Evolutionary conservation across 2,329 filamentous ascomycete genomes (phyloP), one percentile per base, ranked within the genome.

Genomic region (Colletotrichum sp.): DNA sequence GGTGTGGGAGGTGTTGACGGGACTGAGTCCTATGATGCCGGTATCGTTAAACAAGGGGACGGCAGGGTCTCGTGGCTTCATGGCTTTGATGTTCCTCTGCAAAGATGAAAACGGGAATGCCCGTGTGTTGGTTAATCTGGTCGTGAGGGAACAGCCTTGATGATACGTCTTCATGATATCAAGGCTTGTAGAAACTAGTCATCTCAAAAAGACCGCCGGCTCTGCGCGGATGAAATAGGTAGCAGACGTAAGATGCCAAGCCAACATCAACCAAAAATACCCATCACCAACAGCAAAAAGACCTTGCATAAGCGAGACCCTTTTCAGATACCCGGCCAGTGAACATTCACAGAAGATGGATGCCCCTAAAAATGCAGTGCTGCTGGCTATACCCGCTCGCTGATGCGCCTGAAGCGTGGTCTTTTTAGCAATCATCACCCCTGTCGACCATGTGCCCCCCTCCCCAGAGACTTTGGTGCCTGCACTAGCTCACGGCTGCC

Each of bases 1-100:
- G 18, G 2, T 48, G 10, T 1, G 10, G 1, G 10, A 48, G 10
- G n/a, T 0, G 43, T 48, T 13, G 43, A 21, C 5, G 10, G 10
- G 7, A 21, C 0, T 7, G 2, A 21, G n/a, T 13, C 2, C 1
- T 13, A 52, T 0, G 43, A 52, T 0, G 43, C 43, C 2, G n/a
- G n/a, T 4, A 52, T 52, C 10, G 0, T 52, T 2, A 13, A 7
- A 2, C 10, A 52, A 0, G 43, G 5, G 5, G n/a, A 4, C n/a
- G 10, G 2, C 1, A 48, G 43, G 2, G n/a, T 48, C 3, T 21
- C 10, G 43, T n/a, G 43, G 3, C 4, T 48, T 48, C 5, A 9
- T 48, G 43, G 18, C 9, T 48, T 13, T 21, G 43, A 48, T 21
- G 18, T 3, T 4, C 5, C 18, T 0, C 2, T 21, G 43, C 2